Evolutionary conservation across 305 asterid species (phyloP).

Genomic region (Solanum chacoense): DNA sequence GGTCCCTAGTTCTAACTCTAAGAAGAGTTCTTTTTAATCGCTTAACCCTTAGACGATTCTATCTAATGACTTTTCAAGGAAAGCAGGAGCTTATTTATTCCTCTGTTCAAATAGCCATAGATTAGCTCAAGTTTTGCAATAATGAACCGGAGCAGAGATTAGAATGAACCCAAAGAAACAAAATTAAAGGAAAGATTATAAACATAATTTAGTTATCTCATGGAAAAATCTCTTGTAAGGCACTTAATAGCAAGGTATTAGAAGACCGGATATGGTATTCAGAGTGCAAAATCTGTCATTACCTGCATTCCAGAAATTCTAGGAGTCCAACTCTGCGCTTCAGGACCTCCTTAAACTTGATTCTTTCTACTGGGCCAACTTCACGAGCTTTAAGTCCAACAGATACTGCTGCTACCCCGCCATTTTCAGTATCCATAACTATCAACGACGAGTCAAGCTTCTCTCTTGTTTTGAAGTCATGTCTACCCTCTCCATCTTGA

Average conservation of each 20-base stretch:
- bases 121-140: background rate
- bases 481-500: conserved; percentile 32
- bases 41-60: background rate
- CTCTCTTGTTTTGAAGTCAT: conserved; percentile 34
- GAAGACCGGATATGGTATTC: background rate
- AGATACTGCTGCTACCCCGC: conserved; percentile 74
- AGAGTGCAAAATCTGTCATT: background rate
- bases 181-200: background rate
- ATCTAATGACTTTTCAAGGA: background rate
- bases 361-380: conserved; percentile 75
- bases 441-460: conserved; percentile 20
- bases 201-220: background rate
- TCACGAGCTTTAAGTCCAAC: conserved; percentile 89
- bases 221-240: background rate
- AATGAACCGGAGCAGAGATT: background rate
- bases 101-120: background rate
- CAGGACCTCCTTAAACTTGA: conserved; percentile 80
- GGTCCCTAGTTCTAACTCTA: background rate
- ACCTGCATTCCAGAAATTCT: conserved; percentile 96
- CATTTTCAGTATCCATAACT: conserved; percentile 47
- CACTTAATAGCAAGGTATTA: background rate
- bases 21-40: background rate
- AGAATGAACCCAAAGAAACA: background rate
- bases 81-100: background rate
- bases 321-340: conserved; percentile 96